These are phyloP conservation scores for Priceomyces melissophilus DNA, from an alignment of 805 yeast species.

Conservation along the genomic window DNA sequence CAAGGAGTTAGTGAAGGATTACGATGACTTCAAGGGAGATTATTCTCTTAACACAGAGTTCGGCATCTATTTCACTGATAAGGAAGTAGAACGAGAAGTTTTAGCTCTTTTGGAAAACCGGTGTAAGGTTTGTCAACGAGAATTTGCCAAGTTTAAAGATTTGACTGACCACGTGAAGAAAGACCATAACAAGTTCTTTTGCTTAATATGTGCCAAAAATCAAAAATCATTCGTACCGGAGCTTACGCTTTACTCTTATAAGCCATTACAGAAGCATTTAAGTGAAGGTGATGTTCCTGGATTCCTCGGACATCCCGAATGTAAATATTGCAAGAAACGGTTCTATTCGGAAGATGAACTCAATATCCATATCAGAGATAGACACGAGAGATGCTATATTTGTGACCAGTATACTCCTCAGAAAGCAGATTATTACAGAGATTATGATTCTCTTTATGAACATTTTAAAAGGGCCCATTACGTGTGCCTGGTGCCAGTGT, in stretches of 20 bases:
- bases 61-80: slow-evolving; percentile 59
- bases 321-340: slow-evolving; percentile 73
- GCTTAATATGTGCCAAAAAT: slow-evolving; percentile 74
- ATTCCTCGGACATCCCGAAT: slow-evolving; percentile 84
- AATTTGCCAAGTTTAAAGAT: slow-evolving; percentile 49
- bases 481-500: slow-evolving; percentile 69
- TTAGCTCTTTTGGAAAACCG: slow-evolving; percentile 47
- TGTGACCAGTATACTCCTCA: slow-evolving; percentile 77
- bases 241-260: slow-evolving; percentile 55
- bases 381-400: slow-evolving; percentile 85
- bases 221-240: slow-evolving; percentile 78
- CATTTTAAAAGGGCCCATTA: slow-evolving; percentile 78
- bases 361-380: slow-evolving; percentile 72
- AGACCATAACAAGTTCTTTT: slow-evolving; percentile 62
- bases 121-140: slow-evolving; percentile 46
- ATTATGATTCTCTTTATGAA: slow-evolving; percentile 68
- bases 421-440: slow-evolving; percentile 56
- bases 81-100: slow-evolving; percentile 46
- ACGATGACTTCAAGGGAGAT: slow-evolving; percentile 34
- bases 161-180: slow-evolving; percentile 62
- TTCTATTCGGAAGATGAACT: slow-evolving; percentile 90
- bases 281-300: slow-evolving; percentile 72
- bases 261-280: slow-evolving; percentile 68
- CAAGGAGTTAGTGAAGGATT: slow-evolving; percentile 38
- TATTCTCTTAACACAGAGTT: slow-evolving; percentile 39